Evolutionary conservation across 2,329 filamentous ascomycete genomes (phyloP), one percentile per base, ranked within the genome.

Genomic region (Fusarium chlamydosporum): DNA sequence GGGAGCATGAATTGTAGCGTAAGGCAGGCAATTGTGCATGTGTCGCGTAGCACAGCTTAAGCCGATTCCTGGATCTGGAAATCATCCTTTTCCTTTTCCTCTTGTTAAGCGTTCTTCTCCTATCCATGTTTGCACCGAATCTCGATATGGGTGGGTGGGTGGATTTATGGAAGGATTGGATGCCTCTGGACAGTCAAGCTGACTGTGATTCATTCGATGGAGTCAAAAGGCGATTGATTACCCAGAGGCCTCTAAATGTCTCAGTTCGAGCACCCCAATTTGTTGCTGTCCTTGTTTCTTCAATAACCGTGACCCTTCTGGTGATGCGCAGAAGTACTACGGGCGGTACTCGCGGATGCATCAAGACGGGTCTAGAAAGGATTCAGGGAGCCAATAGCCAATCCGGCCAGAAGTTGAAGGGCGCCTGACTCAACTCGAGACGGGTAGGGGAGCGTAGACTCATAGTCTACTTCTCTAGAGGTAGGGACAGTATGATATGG

Each of bases 371-470:
- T 60, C 70, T 65, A 46, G 37, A 48, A 56, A 63, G 52, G 55
- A 48, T 43, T 57, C 61, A 43, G 35, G 51, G 54, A 27, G 43
- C 41, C 41, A 45, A 45, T 45, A 18, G 16, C 72, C 72, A 75
- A 75, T 74, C 72, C 72, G 56, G 40, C 70, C 57, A 27, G 56
- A 59, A 61, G 31, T 45, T 53, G 63, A 45, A 69, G 65, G 47
- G 66, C 73, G 73, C 73, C 72, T 74, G 72, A 74, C 72, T 72
- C 61, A 61, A 38, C 35, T 41, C 46, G 20, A 50, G 20, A 50
- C 29, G 26, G 41, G 27, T n/a, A 23, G 23, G 23, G 23, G 23
- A 23, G 23, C 23, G 5, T 6, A 23, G 23, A 23, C 23, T 23
- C 23, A 23, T 23, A 23, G 23, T 23, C 23, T 23, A 27, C 41